phyloP scores from a whole-genome alignment of 768 basidiomycete species.

The Rhizopogon vulgaris region DNA sequence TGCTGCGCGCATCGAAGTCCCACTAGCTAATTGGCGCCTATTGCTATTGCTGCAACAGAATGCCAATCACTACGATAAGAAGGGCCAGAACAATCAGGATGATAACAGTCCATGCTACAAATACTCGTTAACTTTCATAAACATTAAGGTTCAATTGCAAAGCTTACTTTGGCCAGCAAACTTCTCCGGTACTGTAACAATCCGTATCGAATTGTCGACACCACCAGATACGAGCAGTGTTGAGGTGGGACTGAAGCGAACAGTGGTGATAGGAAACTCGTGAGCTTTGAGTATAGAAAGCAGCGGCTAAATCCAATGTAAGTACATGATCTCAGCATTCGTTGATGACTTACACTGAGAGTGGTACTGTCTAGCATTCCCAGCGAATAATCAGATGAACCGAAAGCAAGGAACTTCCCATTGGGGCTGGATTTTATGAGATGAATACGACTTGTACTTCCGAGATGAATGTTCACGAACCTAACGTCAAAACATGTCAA shows the following conservation, averaged over 20 bases:
- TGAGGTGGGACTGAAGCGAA: conserved; percentile 82
- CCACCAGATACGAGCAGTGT: conserved; percentile 84
- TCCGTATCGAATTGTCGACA: conserved; percentile 81
- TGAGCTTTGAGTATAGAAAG: conserved; percentile 89
- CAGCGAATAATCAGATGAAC: conserved; percentile 80
- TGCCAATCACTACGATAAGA: conserved; percentile 36
- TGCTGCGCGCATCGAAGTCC: neutral
- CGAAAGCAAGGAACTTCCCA: conserved; percentile 79
- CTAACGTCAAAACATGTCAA: conserved; percentile 88
- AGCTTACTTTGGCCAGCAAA: conserved; percentile 49
- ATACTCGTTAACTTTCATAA: conserved; percentile 5
- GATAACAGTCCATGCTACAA: conserved; percentile 33
- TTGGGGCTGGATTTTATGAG: conserved; percentile 47
- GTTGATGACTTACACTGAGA: conserved; percentile 51
- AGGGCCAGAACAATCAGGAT: conserved; percentile 38
- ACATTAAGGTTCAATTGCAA: conserved; percentile 7
- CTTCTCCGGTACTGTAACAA: conserved; percentile 65
- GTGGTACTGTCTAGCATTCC: conserved; percentile 78
- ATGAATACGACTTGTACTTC: neutral
- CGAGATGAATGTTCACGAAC: conserved; percentile 33
- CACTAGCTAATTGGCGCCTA: neutral
- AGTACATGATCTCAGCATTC: neutral
- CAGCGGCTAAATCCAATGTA: conserved; percentile 54
- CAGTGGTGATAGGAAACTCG: conserved; percentile 86
- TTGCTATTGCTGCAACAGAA: conserved; percentile 27